These are phyloP conservation scores for Naganishia liquefaciens DNA, from an alignment of 1,284 basidiomycete species.

Conservation along the genomic window DNA sequence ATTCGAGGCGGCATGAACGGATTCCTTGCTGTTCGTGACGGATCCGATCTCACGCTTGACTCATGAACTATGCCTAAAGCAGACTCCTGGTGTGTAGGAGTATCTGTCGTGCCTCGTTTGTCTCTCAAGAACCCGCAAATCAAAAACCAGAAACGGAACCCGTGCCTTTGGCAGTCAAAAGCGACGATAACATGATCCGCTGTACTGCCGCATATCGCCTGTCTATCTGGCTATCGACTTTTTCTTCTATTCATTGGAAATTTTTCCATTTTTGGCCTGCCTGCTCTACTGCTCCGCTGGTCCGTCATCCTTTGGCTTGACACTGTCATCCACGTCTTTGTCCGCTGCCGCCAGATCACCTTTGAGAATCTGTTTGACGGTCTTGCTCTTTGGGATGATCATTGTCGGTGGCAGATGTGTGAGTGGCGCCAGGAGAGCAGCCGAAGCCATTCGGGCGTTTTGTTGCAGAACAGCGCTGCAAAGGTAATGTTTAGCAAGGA, in stretches of 20 bases:
- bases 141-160: neutral
- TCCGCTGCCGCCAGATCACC: constrained; percentile 33
- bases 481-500: neutral
- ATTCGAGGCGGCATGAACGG: too few species aligned
- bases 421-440: constrained; percentile 68
- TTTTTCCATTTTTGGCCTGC: neutral
- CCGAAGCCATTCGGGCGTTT: constrained; percentile 72
- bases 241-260: neutral
- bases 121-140: too few species aligned
- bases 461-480: constrained; percentile 73
- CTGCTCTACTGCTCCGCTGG: constrained; percentile 24
- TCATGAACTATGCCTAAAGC: too few species aligned
- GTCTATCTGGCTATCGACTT: neutral
- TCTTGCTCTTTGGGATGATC: constrained; percentile 51
- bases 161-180: neutral
- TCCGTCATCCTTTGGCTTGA: constrained; percentile 27
- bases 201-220: neutral
- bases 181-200: neutral
- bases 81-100: too few species aligned
- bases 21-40: too few species aligned
- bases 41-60: too few species aligned
- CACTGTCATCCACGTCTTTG: constrained; percentile 24
- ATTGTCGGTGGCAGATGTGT: constrained; percentile 82
- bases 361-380: constrained; percentile 37
- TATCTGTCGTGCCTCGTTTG: too few species aligned